These are phyloP conservation scores for Glaciozyma antarctica DNA, from an alignment of 768 basidiomycete species.

Conservation along the genomic window DNA sequence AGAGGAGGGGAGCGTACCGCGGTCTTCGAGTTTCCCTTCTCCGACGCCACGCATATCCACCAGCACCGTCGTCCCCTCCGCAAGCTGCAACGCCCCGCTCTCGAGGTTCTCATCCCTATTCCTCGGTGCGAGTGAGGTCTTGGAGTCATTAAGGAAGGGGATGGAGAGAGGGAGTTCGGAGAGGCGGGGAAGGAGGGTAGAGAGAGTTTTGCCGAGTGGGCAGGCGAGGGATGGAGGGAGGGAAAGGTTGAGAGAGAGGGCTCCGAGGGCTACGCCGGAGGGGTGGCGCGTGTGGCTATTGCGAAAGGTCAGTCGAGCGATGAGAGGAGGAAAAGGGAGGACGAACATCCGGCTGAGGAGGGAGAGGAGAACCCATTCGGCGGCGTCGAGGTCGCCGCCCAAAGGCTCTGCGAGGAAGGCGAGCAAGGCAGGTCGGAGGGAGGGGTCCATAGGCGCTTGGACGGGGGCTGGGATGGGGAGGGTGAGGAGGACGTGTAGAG, in stretches of 20 bases:
- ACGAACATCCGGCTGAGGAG: slow-evolving; percentile 30
- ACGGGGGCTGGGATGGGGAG: neutral
- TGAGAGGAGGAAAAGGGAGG: neutral
- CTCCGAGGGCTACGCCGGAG: slow-evolving; percentile 33
- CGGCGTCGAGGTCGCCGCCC: slow-evolving; percentile 33
- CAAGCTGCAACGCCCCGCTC: slow-evolving; percentile 33
- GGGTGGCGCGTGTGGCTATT: slow-evolving; percentile 33
- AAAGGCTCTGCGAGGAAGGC: slow-evolving; percentile 27
- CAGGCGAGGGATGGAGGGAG: slow-evolving; percentile 13
- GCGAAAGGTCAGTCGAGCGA: neutral
- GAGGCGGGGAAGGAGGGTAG: slow-evolving; percentile 26
- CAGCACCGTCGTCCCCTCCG: slow-evolving; percentile 28
- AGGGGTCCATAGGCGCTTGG: neutral
- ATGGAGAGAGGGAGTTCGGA: slow-evolving; percentile 31
- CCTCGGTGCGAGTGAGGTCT: slow-evolving; percentile 18
- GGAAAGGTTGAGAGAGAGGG: slow-evolving; percentile 34
- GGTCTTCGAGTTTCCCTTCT: slow-evolving; percentile 36
- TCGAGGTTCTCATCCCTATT: slow-evolving; percentile 34
- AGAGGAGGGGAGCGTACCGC: slow-evolving; percentile 20
- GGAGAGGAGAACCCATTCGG: slow-evolving; percentile 35
- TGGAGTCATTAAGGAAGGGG: slow-evolving; percentile 29
- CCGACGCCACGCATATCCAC: slow-evolving; percentile 32
- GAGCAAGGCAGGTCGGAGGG: slow-evolving; percentile 20
- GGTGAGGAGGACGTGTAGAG: slow-evolving; percentile 25
- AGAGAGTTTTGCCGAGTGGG: slow-evolving; percentile 1